phyloP scores from a whole-genome alignment of 2,329 filamentous ascomycete genomes.

The Fusarium annulatum region DNA sequence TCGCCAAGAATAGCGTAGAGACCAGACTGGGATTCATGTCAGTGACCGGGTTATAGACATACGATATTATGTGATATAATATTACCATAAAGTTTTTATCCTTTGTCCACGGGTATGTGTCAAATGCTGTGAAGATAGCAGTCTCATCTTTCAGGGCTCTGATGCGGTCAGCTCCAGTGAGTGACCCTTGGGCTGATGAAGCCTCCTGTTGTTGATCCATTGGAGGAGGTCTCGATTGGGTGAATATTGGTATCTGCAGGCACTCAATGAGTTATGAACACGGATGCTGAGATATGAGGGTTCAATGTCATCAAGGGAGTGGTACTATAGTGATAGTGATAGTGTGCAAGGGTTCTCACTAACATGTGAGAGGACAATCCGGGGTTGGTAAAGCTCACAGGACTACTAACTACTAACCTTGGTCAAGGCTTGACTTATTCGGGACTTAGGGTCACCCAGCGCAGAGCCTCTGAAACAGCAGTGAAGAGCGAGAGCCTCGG shows the following conservation, averaged over 20 bases:
- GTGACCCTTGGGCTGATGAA: constrained; percentile 30
- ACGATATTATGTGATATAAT: not conserved
- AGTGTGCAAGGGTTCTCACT: constrained; percentile 14
- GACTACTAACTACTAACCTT: not conserved
- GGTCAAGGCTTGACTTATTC: constrained; percentile 15
- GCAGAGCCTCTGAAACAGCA: constrained; percentile 8
- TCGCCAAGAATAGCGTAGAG: constrained; percentile 73
- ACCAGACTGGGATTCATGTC: constrained; percentile 58
- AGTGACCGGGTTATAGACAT: not conserved
- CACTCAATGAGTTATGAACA: constrained; percentile 8
- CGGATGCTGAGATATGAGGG: not conserved
- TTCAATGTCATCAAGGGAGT: constrained; percentile 2
- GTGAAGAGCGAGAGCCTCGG: constrained; percentile 15
- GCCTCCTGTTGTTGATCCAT: constrained; percentile 31
- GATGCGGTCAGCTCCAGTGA: constrained; percentile 52
- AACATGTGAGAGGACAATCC: constrained; percentile 41
- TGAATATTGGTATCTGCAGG: not conserved
- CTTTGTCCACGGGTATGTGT: constrained; percentile 73
- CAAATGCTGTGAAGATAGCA: constrained; percentile 69
- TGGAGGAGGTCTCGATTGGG: not conserved
- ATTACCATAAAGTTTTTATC: constrained; percentile 75
- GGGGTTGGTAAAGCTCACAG: constrained; percentile 17
- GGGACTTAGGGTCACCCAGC: not conserved
- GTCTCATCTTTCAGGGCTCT: constrained; percentile 54
- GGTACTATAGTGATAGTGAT: not conserved